phyloP scores from a whole-genome alignment of 345 rosid genomes.

The Syzygium oleosum region DNA sequence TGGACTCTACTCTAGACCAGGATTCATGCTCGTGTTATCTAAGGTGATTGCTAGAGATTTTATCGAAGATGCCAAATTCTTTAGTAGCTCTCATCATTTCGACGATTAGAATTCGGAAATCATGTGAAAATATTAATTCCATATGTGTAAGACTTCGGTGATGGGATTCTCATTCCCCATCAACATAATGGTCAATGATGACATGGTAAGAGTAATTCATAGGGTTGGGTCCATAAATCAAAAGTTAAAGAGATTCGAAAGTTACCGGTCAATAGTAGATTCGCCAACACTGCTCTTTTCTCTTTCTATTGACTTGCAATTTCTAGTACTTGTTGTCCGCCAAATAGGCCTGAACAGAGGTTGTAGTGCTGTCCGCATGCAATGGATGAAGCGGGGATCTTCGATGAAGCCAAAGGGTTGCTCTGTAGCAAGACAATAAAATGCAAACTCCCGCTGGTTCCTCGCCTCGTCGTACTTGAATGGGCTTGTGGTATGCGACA shows the following conservation, averaged over 20 bases:
- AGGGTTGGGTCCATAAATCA: not conserved
- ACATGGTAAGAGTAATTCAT: not conserved
- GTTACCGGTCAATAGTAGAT: not conserved
- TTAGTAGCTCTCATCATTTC: not conserved
- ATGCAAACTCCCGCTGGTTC: not conserved
- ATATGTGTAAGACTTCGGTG: not conserved
- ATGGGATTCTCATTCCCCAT: not conserved
- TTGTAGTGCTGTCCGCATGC: not conserved
- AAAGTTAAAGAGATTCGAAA: not conserved
- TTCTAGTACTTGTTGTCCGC: not conserved
- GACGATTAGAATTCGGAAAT: too few relatives aligned
- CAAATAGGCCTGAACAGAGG: too few relatives aligned
- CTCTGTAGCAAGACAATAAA: not conserved
- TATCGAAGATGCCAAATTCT: not conserved
- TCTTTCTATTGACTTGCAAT: not conserved
- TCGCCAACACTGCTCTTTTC: not conserved
- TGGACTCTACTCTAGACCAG: not conserved
- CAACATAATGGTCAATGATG: accelerated
- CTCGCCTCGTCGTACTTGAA: not conserved
- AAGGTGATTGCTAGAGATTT: not conserved
- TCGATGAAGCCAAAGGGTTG: not conserved
- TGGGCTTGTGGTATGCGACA: not conserved
- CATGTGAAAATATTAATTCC: too few relatives aligned
- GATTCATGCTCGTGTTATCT: not conserved
- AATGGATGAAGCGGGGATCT: not conserved